Conservation (phyloP, 768 basidiomycete species). For the Termitomyces sp. region DNA sequence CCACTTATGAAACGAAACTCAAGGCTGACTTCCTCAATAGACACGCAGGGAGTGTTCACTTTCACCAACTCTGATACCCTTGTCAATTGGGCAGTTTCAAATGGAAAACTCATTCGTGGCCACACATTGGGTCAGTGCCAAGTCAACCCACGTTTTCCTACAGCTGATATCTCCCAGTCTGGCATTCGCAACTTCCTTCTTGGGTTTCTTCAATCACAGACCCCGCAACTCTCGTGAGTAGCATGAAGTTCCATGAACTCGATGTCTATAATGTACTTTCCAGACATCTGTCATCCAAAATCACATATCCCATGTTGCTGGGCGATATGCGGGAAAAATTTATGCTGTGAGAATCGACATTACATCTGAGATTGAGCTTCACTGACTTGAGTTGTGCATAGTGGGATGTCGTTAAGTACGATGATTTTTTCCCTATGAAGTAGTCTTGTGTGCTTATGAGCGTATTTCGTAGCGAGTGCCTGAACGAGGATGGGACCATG, state of each 20-base stretch:
- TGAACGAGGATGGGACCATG: slow-evolving; percentile 40
- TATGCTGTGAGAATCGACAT: slow-evolving; percentile 24
- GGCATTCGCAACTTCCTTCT: slow-evolving; percentile 1
- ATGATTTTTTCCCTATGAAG: background rate
- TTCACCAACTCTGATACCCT: slow-evolving; percentile 31
- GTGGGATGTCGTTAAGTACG: slow-evolving; percentile 1
- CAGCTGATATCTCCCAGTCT: background rate
- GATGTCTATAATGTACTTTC: background rate
- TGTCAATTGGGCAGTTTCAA: slow-evolving; percentile 37
- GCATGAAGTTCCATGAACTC: background rate
- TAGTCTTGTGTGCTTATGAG: background rate
- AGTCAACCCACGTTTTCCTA: background rate
- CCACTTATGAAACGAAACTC: background rate
- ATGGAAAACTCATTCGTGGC: slow-evolving; percentile 39
- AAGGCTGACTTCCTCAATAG: slow-evolving; percentile 4
- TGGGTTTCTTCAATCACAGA: background rate
- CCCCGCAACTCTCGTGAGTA: background rate
- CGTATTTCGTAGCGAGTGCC: background rate
- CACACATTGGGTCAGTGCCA: slow-evolving; percentile 30
- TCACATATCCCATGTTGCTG: slow-evolving; percentile 42
- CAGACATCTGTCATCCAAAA: slow-evolving; percentile 42
- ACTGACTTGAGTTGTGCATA: background rate
- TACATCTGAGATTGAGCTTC: background rate
- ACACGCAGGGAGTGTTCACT: slow-evolving; percentile 26
- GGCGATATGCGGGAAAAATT: slow-evolving; percentile 45